Evolutionary conservation across 2,329 filamentous ascomycete species (phyloP), one percentile per base, ranked within the genome.

Genomic region (Penicillium psychrosexuale): DNA sequence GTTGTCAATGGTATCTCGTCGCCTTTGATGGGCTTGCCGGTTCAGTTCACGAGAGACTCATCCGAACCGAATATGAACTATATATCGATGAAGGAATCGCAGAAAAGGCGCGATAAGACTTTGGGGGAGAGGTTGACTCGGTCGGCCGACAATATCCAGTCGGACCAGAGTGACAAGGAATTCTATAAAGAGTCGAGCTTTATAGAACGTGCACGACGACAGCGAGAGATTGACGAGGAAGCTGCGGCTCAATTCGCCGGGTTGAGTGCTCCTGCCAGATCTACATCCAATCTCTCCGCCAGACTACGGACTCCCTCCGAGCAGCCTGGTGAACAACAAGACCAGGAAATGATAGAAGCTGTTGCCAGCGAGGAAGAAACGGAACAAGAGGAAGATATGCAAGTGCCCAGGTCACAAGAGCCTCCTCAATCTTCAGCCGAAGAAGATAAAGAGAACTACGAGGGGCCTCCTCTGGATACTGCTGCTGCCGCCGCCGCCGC

Each of bases 401-500:
- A 66, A 38, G 59, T 68, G 0, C 62, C 61, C 11, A 64, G 62
- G 42, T 69, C 68, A 39, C 71, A 71, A 45, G 63, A 68, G 5
- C 47, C 53, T 19, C 60, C 56, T 22, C 60, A 67, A 40, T 61
- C 65, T 13, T 65, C 72, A 11, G 66, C 64, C 9, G 76, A 78
- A 37, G 77, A 79, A 54, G 72, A 79, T 56, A 79, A 80, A 60
- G 77, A 79, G 59, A 79, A 79, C 47, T 69, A 72, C 51, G 63
- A 72, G 28, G 67, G 64, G 39, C 61, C 60, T 19, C 61, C 64
- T 24, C 52, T 64, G 36, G 62, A 68, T 24, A 62, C 69, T 4
- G 63, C 69, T 4, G 62, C 65, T 53, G 68, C 69, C 9, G 64
- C 71, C 3, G 61, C 65, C 52, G 69, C 69, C 8, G 64, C 71